Evolutionary conservation across 441 rosid species (phyloP).

Genomic region (Adansonia grandidieri): DNA sequence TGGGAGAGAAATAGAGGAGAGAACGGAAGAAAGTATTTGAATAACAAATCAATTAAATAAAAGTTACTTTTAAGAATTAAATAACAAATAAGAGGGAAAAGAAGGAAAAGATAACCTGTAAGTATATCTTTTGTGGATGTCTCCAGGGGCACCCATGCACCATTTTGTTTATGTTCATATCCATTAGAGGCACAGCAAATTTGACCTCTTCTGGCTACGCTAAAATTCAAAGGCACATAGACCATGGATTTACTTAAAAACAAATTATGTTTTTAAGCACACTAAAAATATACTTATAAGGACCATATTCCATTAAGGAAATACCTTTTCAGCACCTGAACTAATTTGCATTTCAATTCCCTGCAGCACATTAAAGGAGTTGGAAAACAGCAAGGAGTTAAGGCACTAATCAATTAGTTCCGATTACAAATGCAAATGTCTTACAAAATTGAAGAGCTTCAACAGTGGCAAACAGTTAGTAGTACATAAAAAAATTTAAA

Average conservation of each 20-base stretch:
- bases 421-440: not conserved
- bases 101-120: constrained; percentile 63
- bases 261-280: not conserved
- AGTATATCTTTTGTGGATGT: constrained; percentile 77
- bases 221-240: constrained; percentile 40
- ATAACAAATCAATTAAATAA: not conserved
- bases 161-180: constrained; percentile 76
- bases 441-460: not conserved
- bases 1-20: not conserved
- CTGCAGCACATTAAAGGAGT: constrained; percentile 43
- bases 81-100: constrained; percentile 6
- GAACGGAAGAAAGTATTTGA: not conserved
- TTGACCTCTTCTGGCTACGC: constrained; percentile 91
- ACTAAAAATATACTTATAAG: constrained; percentile 6
- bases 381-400: constrained; percentile 15
- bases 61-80: constrained; percentile 20
- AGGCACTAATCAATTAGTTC: not conserved
- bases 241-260: constrained; percentile 29
- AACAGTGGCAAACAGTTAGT: not conserved
- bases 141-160: constrained; percentile 90
- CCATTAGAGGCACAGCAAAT: constrained; percentile 82
- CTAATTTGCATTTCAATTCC: constrained; percentile 85
- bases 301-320: constrained; percentile 29
- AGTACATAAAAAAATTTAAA: not conserved
- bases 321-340: constrained; percentile 87